Base-by-base conservation (phyloP, 2,329 filamentous ascomycete species). In the Ascochyta viciae-villosae region DNA sequence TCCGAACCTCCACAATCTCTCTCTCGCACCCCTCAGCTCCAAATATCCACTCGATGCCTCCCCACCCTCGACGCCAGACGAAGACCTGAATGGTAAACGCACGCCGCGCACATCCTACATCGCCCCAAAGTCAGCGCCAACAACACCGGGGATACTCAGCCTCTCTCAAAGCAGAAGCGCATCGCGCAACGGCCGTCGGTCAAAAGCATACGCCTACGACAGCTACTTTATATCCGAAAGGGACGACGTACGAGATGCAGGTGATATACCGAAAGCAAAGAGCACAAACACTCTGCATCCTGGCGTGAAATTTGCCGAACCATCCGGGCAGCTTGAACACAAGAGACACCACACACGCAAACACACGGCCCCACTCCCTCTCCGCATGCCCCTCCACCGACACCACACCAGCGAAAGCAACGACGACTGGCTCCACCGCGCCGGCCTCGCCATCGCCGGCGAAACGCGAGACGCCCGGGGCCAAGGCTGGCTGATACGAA, bases 381-480 rank as follows among this genome's bases (percentile, higher is more conserved):
- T 72, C 2, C 63, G 63, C 44, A 65, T 63, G 35, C 66, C 67
- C 3, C 56, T 66, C 10, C 57, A 57, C 23, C 60, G 67, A 38
- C 66, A 74, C 49, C 71, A 74, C 48, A 74, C 72, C 26, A 68
- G 54, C 51, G 69, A 74, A 23, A 40, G 63, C 1, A 65, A 63
- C 47, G 78, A 84, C 45, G 83, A 84, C 67, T 88, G 85, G 85
- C 76, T 87, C 50, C 80, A 85, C 40, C 82, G 85, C 48, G 82
- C 85, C 0, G 84, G 84, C 3, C 77, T 85, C 7, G 80, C 81
- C 0, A 81, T 87, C 5, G 82, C 84, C 2, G 81, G 82, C 4
- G 80, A 84, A 19, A 81, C 84, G 5, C 77, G 84, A 34, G 85
- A 87, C 62, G 81, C 81, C 54, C 87, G 87, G 62, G 85, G 85